Evolutionary conservation across 495 filamentous ascomycete genomes (phyloP).

Genomic region (Polyplosphaeria fusca): DNA sequence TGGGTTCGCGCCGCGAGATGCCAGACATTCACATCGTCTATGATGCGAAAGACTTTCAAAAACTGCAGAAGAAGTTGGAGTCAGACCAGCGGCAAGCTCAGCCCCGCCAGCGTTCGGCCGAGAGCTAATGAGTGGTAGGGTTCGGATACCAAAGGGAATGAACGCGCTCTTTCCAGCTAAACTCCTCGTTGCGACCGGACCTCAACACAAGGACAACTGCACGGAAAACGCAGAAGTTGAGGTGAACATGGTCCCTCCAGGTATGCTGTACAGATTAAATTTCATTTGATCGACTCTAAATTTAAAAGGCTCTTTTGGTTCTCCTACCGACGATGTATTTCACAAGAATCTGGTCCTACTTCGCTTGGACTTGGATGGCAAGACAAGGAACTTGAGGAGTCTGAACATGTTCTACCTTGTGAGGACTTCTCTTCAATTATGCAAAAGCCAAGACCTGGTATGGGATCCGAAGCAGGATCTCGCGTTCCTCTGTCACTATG

Average conservation of each 20-base stretch:
- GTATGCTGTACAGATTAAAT: not conserved
- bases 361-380: conserved; percentile 11
- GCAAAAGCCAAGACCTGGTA: conserved; percentile 11
- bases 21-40: conserved; percentile 26
- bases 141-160: conserved; percentile 21
- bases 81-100: conserved; percentile 9
- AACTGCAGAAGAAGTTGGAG: conserved; percentile 17
- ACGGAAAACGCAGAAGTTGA: conserved; percentile 23
- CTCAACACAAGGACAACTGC: conserved; percentile 22
- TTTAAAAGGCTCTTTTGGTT: conserved; percentile 6
- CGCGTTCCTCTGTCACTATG: conserved; percentile 13
- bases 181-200: conserved; percentile 20
- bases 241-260: conserved; percentile 22
- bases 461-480: conserved; percentile 25
- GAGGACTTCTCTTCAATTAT: conserved; percentile 13
- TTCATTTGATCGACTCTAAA: not conserved
- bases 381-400: conserved; percentile 9
- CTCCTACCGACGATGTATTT: conserved; percentile 13
- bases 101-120: no score
- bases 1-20: conserved; percentile 20
- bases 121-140: conserved; percentile 8
- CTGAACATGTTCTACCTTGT: conserved; percentile 25
- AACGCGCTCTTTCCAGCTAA: conserved; percentile 20
- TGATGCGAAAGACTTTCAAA: conserved; percentile 14
- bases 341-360: conserved; percentile 17